A percentile compares a stretch with the other conserved stretches of the same genome.
Evolutionary conservation across 257 asterid genomes (phyloP).

Genomic region (Plantago elongata): DNA sequence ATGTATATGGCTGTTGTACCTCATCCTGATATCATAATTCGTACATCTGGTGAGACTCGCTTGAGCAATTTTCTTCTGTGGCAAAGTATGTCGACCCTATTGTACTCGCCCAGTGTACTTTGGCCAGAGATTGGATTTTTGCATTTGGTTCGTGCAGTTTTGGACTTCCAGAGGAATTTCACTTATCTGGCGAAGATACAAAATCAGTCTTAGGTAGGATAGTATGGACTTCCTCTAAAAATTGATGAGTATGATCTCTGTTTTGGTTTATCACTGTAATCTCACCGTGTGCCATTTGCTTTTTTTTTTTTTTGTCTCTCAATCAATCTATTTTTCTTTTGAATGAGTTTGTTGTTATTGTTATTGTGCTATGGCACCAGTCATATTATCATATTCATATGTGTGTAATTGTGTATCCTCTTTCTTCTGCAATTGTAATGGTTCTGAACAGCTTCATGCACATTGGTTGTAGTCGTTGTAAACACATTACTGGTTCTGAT

Average conservation of each 20-base stretch:
- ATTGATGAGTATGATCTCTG: neutral
- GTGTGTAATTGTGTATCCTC: too few relatives aligned
- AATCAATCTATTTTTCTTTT: too few relatives aligned
- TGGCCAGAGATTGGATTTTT: slow-evolving; percentile 80
- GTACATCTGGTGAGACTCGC: slow-evolving; percentile 79
- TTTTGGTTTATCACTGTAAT: neutral
- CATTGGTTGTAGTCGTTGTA: too few relatives aligned
- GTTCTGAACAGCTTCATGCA: too few relatives aligned
- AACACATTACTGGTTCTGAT: too few relatives aligned
- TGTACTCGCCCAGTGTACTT: slow-evolving; percentile 55
- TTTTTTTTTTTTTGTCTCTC: too few relatives aligned
- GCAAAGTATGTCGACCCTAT: slow-evolving; percentile 58
- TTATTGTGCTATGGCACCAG: too few relatives aligned
- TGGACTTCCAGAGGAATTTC: slow-evolving; percentile 55
- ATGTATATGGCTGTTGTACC: slow-evolving; percentile 64
- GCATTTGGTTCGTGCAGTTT: slow-evolving; percentile 53
- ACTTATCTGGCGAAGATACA: slow-evolving; percentile 38
- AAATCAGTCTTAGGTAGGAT: slow-evolving; percentile 26
- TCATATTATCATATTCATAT: too few relatives aligned
- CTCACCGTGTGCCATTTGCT: neutral
- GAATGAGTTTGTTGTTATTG: too few relatives aligned
- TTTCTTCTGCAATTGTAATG: too few relatives aligned
- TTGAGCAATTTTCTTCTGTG: slow-evolving; percentile 78
- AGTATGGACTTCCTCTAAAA: neutral
- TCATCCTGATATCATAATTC: slow-evolving; percentile 64